Base-by-base conservation (phyloP, 2,329 filamentous ascomycete genomes). In the Fonsecaea pedrosoi region DNA sequence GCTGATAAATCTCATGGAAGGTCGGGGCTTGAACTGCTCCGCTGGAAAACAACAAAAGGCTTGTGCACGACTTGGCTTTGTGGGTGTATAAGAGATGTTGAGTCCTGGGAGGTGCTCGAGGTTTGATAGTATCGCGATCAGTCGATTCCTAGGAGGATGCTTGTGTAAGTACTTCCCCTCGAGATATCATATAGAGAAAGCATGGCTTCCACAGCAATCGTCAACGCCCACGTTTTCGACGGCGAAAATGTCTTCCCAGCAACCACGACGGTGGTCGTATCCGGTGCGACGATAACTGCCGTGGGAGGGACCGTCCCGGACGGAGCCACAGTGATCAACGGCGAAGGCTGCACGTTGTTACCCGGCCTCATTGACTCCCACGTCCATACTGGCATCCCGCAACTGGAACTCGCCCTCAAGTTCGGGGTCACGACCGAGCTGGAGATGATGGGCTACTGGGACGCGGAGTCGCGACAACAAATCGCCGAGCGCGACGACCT, bases 321-420 rank as follows among this genome's bases (percentile, higher is more conserved):
- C 4, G 40, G 50, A 32, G 37, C 45, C 1, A 35, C 13, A 10
- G 55, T 54, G 56, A 55, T 74, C 60, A 60, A 74, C 54, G 72
- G 62, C 8, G 59, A 67, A 50, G 65, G 65, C 0, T 54, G 32
- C 2, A 65, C 69, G 40, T 65, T 75, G 9, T 57, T 74, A 4
- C 73, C 74, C 4, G 73, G 73, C 4, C 64, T 75, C 40, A 74
- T 75, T 34, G 74, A 75, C 42, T 62, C 56, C 60, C 73, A 75
- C 34, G 32, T 66, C 15, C 73, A 74, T 54, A 57, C 67, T 0
- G 18, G 7, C n/a, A 55, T 66, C 15, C n/a, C 60, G 10, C 21
- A 18, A 1, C 42, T 48, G 7, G 54, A 70, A n/a, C 66, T 74
- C 7, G 21, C 70, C 12, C 42, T 48, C 18, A 25, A 18, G n/a